These are phyloP conservation scores for Lactarius vividus DNA, from an alignment of 768 basidiomycete genomes.

Conservation along the genomic window DNA sequence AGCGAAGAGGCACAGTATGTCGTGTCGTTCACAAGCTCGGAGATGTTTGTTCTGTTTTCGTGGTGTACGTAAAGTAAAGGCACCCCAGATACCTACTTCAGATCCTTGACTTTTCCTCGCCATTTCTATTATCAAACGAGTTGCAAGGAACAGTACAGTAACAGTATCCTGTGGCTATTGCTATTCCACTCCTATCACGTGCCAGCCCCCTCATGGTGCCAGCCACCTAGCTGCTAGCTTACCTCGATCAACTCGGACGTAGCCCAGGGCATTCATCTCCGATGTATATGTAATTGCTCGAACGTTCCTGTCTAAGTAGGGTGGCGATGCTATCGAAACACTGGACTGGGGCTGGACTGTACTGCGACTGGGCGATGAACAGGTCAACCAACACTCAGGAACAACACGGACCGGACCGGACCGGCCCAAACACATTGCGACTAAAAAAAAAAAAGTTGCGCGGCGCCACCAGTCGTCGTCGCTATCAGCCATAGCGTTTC, in stretches of 20 bases:
- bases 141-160: neutral
- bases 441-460: too few relatives aligned
- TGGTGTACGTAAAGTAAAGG: neutral
- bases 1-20: too few relatives aligned
- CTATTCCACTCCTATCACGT: too few relatives aligned
- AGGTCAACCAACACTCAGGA: too few relatives aligned
- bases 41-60: neutral
- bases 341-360: neutral
- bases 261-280: neutral
- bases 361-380: too few relatives aligned
- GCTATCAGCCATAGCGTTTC: neutral
- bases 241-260: neutral
- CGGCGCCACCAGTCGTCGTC: neutral
- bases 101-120: neutral
- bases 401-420: too few relatives aligned
- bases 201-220: too few relatives aligned
- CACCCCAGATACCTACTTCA: neutral
- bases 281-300: neutral
- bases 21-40: neutral
- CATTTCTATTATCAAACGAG: neutral
- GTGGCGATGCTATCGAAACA: neutral
- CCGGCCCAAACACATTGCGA: neutral
- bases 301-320: neutral
- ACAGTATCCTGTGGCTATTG: too few relatives aligned
- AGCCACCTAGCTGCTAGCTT: too few relatives aligned